Conservation (phyloP, 441 rosid species). For the Melastoma candidum region DNA sequence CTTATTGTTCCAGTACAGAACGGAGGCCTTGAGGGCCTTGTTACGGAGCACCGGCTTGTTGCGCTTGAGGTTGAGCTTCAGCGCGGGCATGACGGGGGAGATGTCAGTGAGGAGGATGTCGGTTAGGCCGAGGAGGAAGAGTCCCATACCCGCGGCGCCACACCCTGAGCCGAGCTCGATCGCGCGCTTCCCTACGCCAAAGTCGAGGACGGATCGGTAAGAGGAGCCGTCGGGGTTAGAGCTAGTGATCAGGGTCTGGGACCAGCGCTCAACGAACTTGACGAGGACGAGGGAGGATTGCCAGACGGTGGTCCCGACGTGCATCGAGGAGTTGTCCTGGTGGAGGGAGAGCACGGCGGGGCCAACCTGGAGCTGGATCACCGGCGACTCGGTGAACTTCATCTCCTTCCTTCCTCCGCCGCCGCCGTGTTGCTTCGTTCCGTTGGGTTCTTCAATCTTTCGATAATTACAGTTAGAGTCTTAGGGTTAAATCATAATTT, state of each 20-base stretch:
- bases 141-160: conserved; percentile 76
- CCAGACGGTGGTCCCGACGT: conserved; percentile 92
- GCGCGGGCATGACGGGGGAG: conserved; percentile 75
- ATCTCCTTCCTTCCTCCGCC: conserved; percentile 15
- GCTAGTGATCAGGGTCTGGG: conserved; percentile 16
- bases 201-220: conserved; percentile 57
- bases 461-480: no score
- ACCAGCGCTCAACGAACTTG: conserved; percentile 83
- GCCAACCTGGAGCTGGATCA: conserved; percentile 53
- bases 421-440: background rate
- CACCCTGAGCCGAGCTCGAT: conserved; percentile 77
- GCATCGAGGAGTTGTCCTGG: conserved; percentile 75
- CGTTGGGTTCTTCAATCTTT: no score
- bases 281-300: conserved; percentile 79
- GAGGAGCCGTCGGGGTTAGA: conserved; percentile 16
- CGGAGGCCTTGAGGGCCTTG: conserved; percentile 43
- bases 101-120: conserved; percentile 71
- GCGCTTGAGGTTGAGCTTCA: conserved; percentile 77
- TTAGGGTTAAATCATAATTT: no score
- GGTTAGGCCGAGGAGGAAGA: conserved; percentile 59
- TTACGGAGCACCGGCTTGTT: conserved; percentile 51
- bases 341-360: conserved; percentile 53
- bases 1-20: conserved; percentile 54
- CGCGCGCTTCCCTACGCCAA: conserved; percentile 45
- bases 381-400: conserved; percentile 86